Percentiles rank a stretch among this genome's conserved stretches.
Evolutionary conservation across 495 filamentous ascomycete genomes (phyloP).

Genomic region (Xylaria scruposa): DNA sequence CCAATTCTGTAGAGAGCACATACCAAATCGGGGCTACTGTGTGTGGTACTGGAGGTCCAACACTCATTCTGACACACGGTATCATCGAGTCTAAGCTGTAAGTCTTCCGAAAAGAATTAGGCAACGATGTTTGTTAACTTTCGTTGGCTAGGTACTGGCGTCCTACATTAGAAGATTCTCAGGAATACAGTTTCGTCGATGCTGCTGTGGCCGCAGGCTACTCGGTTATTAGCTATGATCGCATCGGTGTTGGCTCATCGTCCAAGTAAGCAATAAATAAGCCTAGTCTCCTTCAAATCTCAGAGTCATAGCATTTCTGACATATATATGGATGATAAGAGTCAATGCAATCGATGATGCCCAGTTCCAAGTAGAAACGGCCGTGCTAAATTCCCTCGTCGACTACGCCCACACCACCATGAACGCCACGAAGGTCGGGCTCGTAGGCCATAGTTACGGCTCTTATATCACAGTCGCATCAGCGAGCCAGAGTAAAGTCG

Average conservation of each 20-base stretch:
- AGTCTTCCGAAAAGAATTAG: not conserved
- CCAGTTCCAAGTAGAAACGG: slow-evolving; percentile 39
- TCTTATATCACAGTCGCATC: slow-evolving; percentile 37
- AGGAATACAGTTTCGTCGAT: slow-evolving; percentile 1
- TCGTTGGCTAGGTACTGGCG: not conserved
- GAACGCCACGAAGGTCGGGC: slow-evolving; percentile 36
- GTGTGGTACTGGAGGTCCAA: slow-evolving; percentile 34
- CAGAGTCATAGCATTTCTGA: not conserved
- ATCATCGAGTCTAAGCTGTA: slow-evolving; percentile 41
- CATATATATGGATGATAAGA: not conserved
- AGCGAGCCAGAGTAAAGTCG: slow-evolving; percentile 29
- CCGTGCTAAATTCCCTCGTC: slow-evolving; percentile 36
- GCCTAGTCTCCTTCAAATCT: not conserved
- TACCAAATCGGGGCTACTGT: slow-evolving; percentile 34
- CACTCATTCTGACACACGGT: slow-evolving; percentile 36
- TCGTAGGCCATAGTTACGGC: slow-evolving; percentile 43
- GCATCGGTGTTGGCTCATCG: slow-evolving; percentile 6
- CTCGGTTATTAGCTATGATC: slow-evolving; percentile 8
- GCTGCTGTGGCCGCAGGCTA: not conserved
- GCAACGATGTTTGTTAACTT: not conserved
- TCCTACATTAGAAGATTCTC: not conserved
- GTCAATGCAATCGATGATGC: slow-evolving; percentile 31
- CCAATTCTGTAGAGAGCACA: slow-evolving; percentile 10
- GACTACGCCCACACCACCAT: slow-evolving; percentile 31
- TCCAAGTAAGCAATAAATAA: not conserved